Evolutionary conservation across 1,284 basidiomycete species (phyloP), one percentile per base, ranked within the genome.

Genomic region (Pseudozyma tsukubaensis): DNA sequence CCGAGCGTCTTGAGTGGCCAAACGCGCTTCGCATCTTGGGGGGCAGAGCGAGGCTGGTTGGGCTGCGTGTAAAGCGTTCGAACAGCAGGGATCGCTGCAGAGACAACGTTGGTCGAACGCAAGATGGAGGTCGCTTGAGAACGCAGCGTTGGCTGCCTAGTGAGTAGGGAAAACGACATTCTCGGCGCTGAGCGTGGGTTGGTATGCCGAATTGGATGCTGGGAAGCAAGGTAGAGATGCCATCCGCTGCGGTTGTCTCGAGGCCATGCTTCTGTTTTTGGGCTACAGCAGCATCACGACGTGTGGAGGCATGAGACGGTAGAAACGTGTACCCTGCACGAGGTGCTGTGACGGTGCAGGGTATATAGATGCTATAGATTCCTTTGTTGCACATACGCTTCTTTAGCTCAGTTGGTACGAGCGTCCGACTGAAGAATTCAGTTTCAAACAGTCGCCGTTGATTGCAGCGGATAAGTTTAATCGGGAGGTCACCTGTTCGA

Each of bases 381-480:
- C 3, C 0, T 0, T 7, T 0, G 8, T 1, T 1, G 19, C 12
- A 18, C 21, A 21, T 6, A 35, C 35, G 70, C 70, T 72, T 68
- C 60, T 64, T 63, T 75, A 75, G 72, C 72, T 75, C 72, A 75
- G 72, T 62, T 75, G 72, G 72, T 75, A 75, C 72, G 72, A 75
- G 72, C 72, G 72, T 75, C 56, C 72, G 72, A 75, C 72, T 75
- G 72, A 75, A 75, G 72, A 59, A 68, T 61, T 64, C 66, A 69
- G 71, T 73, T 69, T 59, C 47, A 19, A 21, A 24, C 39, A 55
- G 48, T 69, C 50, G 50, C 59, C 57, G 60, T 50, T 61, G 50
- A 32, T 19, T 35, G 18, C 47, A 53, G 59, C 59, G 58, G 61
- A 43, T 12, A 63, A n/a, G 49, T 43, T 50, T 32, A 32, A 55